Conservation (phyloP, 495 filamentous ascomycete genomes). For the Glonium stellatum region DNA sequence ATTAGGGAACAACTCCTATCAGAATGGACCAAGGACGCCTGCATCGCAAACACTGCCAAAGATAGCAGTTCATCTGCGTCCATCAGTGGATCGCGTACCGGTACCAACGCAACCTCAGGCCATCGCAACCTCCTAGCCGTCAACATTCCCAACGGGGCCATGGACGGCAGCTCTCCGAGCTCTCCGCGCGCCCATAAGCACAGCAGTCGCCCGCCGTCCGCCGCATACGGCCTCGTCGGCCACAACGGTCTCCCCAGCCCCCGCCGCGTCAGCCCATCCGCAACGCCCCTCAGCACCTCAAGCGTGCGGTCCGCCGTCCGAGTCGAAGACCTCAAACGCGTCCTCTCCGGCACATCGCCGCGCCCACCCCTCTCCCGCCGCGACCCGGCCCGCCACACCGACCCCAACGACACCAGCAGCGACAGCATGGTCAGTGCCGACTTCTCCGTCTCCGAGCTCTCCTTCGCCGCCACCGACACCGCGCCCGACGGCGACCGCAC, state of each 20-base stretch:
- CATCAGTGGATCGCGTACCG: slow-evolving; percentile 43
- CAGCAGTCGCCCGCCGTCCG: slow-evolving; percentile 22
- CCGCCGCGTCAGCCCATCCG: slow-evolving; percentile 43
- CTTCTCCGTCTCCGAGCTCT: slow-evolving; percentile 2
- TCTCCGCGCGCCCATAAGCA: slow-evolving; percentile 15
- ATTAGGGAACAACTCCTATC: slow-evolving; percentile 67
- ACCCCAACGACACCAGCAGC: slow-evolving; percentile 28
- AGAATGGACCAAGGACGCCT: slow-evolving; percentile 69
- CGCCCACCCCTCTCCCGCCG: slow-evolving; percentile 16
- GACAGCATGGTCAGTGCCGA: slow-evolving; percentile 31
- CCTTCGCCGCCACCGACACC: background rate
- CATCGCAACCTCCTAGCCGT: slow-evolving; percentile 26
- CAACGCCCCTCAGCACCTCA: slow-evolving; percentile 48
- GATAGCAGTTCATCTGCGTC: slow-evolving; percentile 23
- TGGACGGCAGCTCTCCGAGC: slow-evolving; percentile 11
- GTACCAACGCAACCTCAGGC: slow-evolving; percentile 5
- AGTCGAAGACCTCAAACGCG: slow-evolving; percentile 79
- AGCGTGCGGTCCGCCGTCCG: slow-evolving; percentile 63
- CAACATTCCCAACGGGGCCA: slow-evolving; percentile 20
- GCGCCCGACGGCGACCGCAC: slow-evolving; percentile 6
- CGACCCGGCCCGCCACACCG: slow-evolving; percentile 3
- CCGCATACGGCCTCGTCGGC: slow-evolving; percentile 27
- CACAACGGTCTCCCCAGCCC: slow-evolving; percentile 14
- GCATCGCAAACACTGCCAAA: slow-evolving; percentile 47
- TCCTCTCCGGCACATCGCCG: slow-evolving; percentile 46